Conservation (phyloP, 768 basidiomycete genomes). For the Symmetrospora coprosmae region DNA sequence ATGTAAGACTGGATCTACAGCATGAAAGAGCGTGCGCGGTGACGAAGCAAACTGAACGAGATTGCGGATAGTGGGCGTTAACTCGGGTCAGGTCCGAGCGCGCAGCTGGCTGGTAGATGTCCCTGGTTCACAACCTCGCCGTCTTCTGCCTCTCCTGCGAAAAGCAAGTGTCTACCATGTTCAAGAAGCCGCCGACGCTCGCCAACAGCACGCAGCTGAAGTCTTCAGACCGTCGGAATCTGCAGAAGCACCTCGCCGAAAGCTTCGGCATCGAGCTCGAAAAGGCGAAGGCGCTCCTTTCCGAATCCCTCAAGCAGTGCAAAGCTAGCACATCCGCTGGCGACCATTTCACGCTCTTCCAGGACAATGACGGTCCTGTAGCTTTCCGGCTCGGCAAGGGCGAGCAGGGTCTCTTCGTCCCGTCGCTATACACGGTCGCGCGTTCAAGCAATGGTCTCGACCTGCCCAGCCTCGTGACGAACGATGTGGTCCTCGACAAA, state of each 20-base stretch:
- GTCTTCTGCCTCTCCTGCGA: too few relatives aligned
- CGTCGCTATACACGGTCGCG: conserved; percentile 7
- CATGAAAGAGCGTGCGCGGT: too few relatives aligned
- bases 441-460: not conserved
- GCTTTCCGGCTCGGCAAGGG: conserved; percentile 10
- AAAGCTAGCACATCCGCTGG: conserved; percentile 13
- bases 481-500: conserved; percentile 11
- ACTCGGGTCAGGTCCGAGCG: too few relatives aligned
- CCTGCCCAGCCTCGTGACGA: conserved; percentile 5
- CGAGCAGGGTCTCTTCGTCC: conserved; percentile 9
- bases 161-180: too few relatives aligned
- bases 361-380: not conserved
- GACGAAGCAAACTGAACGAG: too few relatives aligned
- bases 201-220: not conserved
- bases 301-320: conserved; percentile 1
- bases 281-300: not conserved
- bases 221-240: not conserved
- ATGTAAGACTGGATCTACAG: too few relatives aligned
- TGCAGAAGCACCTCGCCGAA: not conserved
- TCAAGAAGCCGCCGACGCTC: conserved; percentile 9
- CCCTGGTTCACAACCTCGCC: not conserved
- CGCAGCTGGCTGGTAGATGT: too few relatives aligned
- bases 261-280: not conserved
- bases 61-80: too few relatives aligned
- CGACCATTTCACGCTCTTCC: conserved; percentile 3